Conservation (phyloP, 768 basidiomycete species). For the Lactarius quietus region DNA sequence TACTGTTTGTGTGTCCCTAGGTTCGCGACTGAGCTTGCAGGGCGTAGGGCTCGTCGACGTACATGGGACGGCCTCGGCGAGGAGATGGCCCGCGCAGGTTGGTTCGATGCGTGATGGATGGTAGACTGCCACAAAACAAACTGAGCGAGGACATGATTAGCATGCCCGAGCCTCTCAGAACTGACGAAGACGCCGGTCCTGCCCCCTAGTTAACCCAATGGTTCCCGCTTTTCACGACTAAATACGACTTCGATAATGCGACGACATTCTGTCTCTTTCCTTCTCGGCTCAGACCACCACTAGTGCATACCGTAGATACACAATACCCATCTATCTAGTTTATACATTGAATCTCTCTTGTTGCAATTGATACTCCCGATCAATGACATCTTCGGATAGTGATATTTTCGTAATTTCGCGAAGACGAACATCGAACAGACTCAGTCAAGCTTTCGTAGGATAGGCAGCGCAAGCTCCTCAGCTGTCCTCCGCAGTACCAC, state of each 20-base stretch:
- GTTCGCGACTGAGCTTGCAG: conserved; percentile 81
- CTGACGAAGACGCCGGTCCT: neutral
- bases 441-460: no score
- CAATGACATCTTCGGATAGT: neutral
- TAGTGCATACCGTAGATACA: neutral
- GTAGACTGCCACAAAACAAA: neutral
- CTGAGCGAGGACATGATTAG: neutral
- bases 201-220: neutral
- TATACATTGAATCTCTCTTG: neutral
- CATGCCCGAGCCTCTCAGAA: neutral
- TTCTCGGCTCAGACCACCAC: neutral
- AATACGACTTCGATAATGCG: neutral
- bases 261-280: neutral
- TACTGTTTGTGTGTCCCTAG: conserved; percentile 35
- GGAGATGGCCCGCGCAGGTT: conserved; percentile 72
- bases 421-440: no score
- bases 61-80: conserved; percentile 67
- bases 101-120: conserved; percentile 52
- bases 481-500: no score
- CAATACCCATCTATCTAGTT: neutral
- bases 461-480: no score
- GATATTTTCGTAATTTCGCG: no score
- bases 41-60: conserved; percentile 61
- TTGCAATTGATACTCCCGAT: neutral
- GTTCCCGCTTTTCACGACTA: neutral